These are phyloP conservation scores for Lichtheimia ornata DNA, from an alignment of 371 early-diverging fungal genomes.

Conservation along the genomic window DNA sequence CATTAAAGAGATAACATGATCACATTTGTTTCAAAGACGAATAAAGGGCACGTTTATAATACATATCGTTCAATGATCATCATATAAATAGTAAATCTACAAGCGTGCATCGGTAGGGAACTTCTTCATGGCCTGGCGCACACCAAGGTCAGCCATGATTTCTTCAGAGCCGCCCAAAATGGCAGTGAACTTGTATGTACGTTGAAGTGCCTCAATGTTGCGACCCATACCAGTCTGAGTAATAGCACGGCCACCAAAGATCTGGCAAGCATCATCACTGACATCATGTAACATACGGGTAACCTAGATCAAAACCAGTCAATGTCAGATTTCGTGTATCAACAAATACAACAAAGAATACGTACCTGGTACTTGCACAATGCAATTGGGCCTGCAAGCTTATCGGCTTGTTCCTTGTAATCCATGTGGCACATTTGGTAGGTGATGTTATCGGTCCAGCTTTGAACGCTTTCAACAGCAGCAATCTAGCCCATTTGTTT, in stretches of 20 bases:
- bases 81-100: background rate
- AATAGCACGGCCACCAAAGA: conserved; percentile 71
- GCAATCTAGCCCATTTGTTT: conserved; percentile 33
- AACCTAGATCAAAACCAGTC: background rate
- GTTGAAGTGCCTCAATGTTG: conserved; percentile 55
- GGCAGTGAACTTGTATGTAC: conserved; percentile 57
- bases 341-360: background rate
- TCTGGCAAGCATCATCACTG: conserved; percentile 68
- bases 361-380: conserved; percentile 55
- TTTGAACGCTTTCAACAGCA: conserved; percentile 60
- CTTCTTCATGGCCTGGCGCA: conserved; percentile 48
- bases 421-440: conserved; percentile 69
- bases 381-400: conserved; percentile 73
- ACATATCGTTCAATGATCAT: too few species aligned
- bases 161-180: conserved; percentile 75
- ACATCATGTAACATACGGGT: conserved; percentile 63
- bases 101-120: conserved; percentile 32
- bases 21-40: too few species aligned
- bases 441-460: conserved; percentile 64
- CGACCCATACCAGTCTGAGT: conserved; percentile 70
- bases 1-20: too few species aligned
- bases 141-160: conserved; percentile 55
- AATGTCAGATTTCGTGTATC: background rate
- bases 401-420: conserved; percentile 60
- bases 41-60: too few species aligned